Percentiles rank a stretch among this genome's conserved stretches.
These are phyloP conservation scores for Panaeolus papilionaceus DNA, from an alignment of 768 basidiomycete genomes.

Conservation along the genomic window DNA sequence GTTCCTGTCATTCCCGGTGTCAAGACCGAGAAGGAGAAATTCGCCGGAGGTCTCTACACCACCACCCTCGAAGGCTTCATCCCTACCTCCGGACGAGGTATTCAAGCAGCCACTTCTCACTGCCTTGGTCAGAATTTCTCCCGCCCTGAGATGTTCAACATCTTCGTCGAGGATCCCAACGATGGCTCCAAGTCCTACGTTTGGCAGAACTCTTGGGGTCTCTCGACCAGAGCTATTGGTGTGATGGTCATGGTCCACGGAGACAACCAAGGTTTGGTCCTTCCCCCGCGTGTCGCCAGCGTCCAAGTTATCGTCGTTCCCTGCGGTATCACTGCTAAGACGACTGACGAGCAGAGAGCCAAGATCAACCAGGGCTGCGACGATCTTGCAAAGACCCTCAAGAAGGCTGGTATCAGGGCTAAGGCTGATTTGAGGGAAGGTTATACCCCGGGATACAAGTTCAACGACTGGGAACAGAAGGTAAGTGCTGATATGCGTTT, in stretches of 20 bases:
- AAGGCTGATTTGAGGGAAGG: constrained; percentile 94
- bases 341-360: constrained; percentile 67
- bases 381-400: constrained; percentile 74
- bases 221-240: constrained; percentile 95
- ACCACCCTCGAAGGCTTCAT: constrained; percentile 99
- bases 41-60: constrained; percentile 97
- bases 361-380: constrained; percentile 81
- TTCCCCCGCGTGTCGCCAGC: constrained; percentile 96
- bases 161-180: constrained; percentile 93
- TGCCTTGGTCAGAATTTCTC: constrained; percentile 99
- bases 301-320: constrained; percentile 93
- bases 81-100: constrained; percentile 95
- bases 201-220: constrained; percentile 99
- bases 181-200: constrained; percentile 75
- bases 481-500: constrained; percentile 41
- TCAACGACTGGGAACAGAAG: constrained; percentile 99
- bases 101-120: constrained; percentile 97
- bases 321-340: constrained; percentile 91
- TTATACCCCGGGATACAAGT: constrained; percentile 98
- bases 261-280: constrained; percentile 95
- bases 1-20: constrained; percentile 97
- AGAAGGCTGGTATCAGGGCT: constrained; percentile 77
- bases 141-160: constrained; percentile 95
- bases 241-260: constrained; percentile 99
- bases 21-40: constrained; percentile 99